Base-by-base conservation (phyloP, 768 basidiomycete genomes). In the Pisolithus tinctorius region DNA sequence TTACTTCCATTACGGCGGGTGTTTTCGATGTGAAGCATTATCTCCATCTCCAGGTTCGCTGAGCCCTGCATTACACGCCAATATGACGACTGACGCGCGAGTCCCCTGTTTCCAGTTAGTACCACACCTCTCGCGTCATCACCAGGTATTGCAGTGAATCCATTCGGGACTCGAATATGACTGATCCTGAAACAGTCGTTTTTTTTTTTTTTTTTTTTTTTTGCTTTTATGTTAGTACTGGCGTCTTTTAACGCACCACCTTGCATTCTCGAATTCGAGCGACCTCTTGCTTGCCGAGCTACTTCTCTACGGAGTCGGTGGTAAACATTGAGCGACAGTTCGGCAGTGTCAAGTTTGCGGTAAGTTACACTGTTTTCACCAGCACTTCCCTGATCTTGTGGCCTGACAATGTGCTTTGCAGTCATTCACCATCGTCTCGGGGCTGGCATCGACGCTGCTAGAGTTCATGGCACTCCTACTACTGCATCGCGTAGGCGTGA, bases 11-110 rank as follows among this genome's bases (percentile, higher is more conserved):
- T 49, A 62, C 81, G 6, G 83, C 77, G 42, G 85, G 88, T 1
- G 64, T 95, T 30, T 86, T 93, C 61, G 92, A 93, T 60, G 71
- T 90, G 58, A 95, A 94, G 65, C 85, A 93, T 60, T 89, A 92
- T 65, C 77, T 92, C 53, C 88, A 93, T 65, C 73, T 96, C 2
- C 93, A 88, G 72, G 86, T 83, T 56, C n/a, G 31, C 36, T 56
- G 74, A 58, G 14, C 47, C 49, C 47, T 50, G 31, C 50, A 38
- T 29, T 60, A 37, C 48, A n/a, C 38, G 7, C 11, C 16, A 17
- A 23, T 45, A 39, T 13, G 43, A 31, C 42, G 37, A 16, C 14
- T 43, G 47, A 37, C 43, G 49, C 55, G 34, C 58, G 41, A 45
- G 1, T 23, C 14, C 20, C 54, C 45, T 61, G 25, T 45, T 31